Base-by-base conservation (phyloP, 139 green algal species). In the Volvox reticuliferus region DNA sequence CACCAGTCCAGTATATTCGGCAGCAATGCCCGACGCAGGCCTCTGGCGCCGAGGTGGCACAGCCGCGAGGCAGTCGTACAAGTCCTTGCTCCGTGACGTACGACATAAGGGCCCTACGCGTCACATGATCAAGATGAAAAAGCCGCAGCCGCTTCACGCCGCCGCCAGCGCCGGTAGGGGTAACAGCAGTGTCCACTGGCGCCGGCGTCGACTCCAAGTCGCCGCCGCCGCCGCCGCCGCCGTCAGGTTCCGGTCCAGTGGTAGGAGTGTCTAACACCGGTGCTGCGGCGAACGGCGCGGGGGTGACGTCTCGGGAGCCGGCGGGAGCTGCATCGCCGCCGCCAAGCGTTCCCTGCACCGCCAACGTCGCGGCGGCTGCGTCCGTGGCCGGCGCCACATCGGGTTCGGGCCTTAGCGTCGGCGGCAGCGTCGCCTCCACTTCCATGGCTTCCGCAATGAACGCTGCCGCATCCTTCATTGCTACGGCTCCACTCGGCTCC, bases 1-100 rank as follows among this genome's bases (percentile, higher is more conserved):
- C 96, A 50, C 95, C 95, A 0, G 85, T 71, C 95, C 95, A 98
- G 78, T 93, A 97, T 44, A 98, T 61, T 20, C 94, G 93, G 78
- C 82, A 91, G 86, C 86, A 92, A 67, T 81, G 91, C 33, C 87
- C 87, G 1, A 79, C 61, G 76, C 61, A 79, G 3, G 21, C 62
- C 13, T 22, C n/a, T 26, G 87, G 87, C 28, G 22, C 5, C 0
- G 24, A 13, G 87, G 5, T 12, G 62, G 87, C 76, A 19, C 12
- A 44, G 33, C 87, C 87, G 5, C 14, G n/a, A 0, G 61, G 76
- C 61, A 91, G 87, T 24, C 24, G 33, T 32, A 24, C 14, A 62
- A 50, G 33, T 32, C 69, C 36, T 44, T 28, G 26, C 28, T 73
- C 55, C 20, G 71, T 35, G 32, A 79, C n/a, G 61, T 20, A 79